Percentiles rank a stretch among this genome's conserved stretches.
These are phyloP conservation scores for Knufia petricola DNA, from an alignment of 2,329 filamentous ascomycete genomes.

Conservation along the genomic window DNA sequence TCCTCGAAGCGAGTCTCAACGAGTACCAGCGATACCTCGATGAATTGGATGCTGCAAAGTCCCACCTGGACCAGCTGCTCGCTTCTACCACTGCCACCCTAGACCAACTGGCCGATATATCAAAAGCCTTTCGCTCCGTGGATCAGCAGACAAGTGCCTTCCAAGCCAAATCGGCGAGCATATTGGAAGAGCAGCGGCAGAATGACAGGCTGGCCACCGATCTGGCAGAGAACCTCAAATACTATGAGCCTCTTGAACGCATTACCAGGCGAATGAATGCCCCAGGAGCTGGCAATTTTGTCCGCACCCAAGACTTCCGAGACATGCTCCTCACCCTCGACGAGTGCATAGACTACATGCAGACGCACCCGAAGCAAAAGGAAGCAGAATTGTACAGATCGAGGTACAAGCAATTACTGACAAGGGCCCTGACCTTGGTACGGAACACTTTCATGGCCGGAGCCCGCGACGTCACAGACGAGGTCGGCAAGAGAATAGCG, in stretches of 20 bases:
- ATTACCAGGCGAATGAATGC: conserved; percentile 86
- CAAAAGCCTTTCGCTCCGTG: conserved; percentile 76
- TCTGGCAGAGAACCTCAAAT: conserved; percentile 81
- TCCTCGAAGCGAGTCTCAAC: conserved; percentile 74
- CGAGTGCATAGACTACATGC: conserved; percentile 87
- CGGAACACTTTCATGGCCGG: conserved; percentile 56
- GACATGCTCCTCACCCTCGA: conserved; percentile 83
- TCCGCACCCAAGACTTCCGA: conserved; percentile 73
- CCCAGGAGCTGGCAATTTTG: conserved; percentile 75
- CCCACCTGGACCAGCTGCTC: conserved; percentile 71
- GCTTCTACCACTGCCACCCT: conserved; percentile 68
- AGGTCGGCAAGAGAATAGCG: conserved; percentile 53
- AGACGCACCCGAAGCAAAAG: conserved; percentile 70
- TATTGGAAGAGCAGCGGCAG: conserved; percentile 71
- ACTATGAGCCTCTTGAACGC: conserved; percentile 87
- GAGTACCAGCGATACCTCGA: conserved; percentile 77
- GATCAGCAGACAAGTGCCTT: conserved; percentile 89
- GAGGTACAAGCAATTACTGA: conserved; percentile 73
- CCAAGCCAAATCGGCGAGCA: conserved; percentile 79
- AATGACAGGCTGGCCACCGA: conserved; percentile 71
- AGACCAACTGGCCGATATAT: conserved; percentile 64
- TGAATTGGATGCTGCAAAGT: conserved; percentile 69
- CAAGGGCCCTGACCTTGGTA: conserved; percentile 56
- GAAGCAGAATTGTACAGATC: conserved; percentile 83
- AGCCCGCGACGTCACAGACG: conserved; percentile 53